Evolutionary conservation across 768 basidiomycete genomes (phyloP), one percentile per base, ranked within the genome.

Genomic region (Sporobolomyces roseus): DNA sequence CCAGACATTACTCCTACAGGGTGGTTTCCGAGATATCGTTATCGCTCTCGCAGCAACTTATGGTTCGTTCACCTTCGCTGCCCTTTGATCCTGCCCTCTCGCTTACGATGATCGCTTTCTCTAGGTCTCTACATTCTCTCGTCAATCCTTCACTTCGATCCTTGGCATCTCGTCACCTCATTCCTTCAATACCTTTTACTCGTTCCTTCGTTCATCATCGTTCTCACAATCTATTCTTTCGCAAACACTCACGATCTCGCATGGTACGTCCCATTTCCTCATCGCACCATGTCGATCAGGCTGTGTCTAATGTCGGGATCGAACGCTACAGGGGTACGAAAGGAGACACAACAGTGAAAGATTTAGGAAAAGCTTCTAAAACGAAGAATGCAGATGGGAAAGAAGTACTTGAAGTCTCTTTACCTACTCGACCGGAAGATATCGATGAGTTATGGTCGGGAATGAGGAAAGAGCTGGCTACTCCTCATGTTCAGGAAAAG

Each of bases 331-430:
- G 84, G 91, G 92, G 92, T 68, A 93, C 92, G 33, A 91, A 93
- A 77, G 91, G 92, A 69, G 90, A 93, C 80, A 92, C 93, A 74
- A 88, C 89, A 46, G 81, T 90, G 19, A 93, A 93, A 79, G 91
- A 94, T 77, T 83, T 94, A 16, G 92, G 92, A 64, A 86, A 88
- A 14, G 92, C 91, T 2, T 93, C 92, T 83, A 93, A 92, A 78
- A 82, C 91, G 67, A 88, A 89, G 80, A 85, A 84, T 62, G 87
- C 88, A 41, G 86, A 87, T 77, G 92, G 92, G 59, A 88, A 93
- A 75, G 89, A 89, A 52, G 80, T 93, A 74, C 84, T 91, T 81
- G 91, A 93, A 78, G 88, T 93, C 52, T 88, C 90, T 75, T 77
- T 94, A 19, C 87, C 88, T 1, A 89, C 90, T 25, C 84, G 84